Evolutionary conservation across 805 yeast species (phyloP).

Genomic region (Teunomyces tritomae): DNA sequence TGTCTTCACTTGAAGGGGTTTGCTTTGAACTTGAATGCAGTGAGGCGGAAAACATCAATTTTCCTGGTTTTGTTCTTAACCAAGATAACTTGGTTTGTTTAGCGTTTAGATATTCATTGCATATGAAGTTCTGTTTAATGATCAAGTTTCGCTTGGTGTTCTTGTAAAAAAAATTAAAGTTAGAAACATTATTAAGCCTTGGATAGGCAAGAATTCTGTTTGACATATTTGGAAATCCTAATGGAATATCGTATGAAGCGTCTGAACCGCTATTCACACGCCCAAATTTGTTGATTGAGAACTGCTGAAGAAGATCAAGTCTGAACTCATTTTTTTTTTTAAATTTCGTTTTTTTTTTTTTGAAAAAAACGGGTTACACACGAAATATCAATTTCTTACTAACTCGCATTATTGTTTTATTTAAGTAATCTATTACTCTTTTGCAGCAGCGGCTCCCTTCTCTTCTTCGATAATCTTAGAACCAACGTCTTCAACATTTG

Average conservation of each 20-base stretch:
- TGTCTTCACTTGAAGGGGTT: neutral
- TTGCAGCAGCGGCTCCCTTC: neutral
- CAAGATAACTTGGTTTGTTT: neutral
- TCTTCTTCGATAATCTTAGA: slow-evolving; percentile 2
- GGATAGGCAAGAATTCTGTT: slow-evolving; percentile 15
- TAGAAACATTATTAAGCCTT: slow-evolving; percentile 11
- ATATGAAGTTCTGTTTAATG: slow-evolving; percentile 33
- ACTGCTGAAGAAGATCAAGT: neutral
- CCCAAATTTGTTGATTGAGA: neutral
- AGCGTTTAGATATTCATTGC: slow-evolving; percentile 23
- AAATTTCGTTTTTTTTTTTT: neutral
- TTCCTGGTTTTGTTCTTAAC: neutral
- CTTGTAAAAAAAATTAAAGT: slow-evolving; percentile 37
- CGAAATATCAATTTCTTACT: neutral
- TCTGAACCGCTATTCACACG: neutral
- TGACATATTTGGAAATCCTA: slow-evolving; percentile 12
- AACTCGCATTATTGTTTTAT: neutral
- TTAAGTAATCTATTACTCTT: neutral
- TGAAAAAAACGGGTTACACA: neutral
- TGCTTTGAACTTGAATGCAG: neutral
- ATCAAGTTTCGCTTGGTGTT: slow-evolving; percentile 30
- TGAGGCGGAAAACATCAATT: neutral
- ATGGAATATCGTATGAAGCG: slow-evolving; percentile 1
- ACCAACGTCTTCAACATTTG: neutral
- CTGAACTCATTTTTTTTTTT: neutral